Base-by-base conservation (phyloP, 768 basidiomycete species). In the Trichaptum fuscoviolaceum region DNA sequence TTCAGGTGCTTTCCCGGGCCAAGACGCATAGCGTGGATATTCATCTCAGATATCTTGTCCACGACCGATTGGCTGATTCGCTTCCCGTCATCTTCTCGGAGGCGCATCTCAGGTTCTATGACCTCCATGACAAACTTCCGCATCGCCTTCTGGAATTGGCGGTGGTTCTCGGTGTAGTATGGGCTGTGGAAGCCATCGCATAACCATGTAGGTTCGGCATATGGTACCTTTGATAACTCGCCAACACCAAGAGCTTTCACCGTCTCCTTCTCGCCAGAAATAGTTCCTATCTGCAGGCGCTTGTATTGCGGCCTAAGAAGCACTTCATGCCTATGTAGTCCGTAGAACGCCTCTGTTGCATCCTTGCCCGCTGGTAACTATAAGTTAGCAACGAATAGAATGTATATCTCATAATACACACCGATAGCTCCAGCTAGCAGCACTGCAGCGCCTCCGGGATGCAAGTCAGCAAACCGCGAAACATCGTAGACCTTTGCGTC, bases 1-100 rank as follows among this genome's bases (percentile, higher is more conserved):
- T 91, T 80, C 24, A 97, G 83, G 73, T 96, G 93, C 75, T 93
- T 92, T 23, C 92, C 93, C 2, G 94, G 95, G 1, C 95, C 95
- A 64, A 95, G 82, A 5, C 95, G 86, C 94, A 97, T 96, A 7
- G 92, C 89, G 63, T 93, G 87, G 58, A 96, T 81, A 75, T 93
- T 90, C 67, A 82, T 77, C 70, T 89, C 88, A 25, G 88, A 86
- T 78, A 96, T 85, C 73, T 90, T 90, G 70, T 95, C 88, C 2
- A 96, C 84, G 27, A 98, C 89, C 42, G 85, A 87, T 71, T 94
- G 92, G 10, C 90, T 88, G 60, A 96, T 90, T 67, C 85, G 82
- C 80, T 96, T 93, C 12, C 96, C 95, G 67, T 82, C 91, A 71
- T 92, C 92, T 75, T 99, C 96, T 71, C 91, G 90, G 70, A 79